phyloP scores from a whole-genome alignment of 148 eudicot genomes.

The Rheum nobile region DNA sequence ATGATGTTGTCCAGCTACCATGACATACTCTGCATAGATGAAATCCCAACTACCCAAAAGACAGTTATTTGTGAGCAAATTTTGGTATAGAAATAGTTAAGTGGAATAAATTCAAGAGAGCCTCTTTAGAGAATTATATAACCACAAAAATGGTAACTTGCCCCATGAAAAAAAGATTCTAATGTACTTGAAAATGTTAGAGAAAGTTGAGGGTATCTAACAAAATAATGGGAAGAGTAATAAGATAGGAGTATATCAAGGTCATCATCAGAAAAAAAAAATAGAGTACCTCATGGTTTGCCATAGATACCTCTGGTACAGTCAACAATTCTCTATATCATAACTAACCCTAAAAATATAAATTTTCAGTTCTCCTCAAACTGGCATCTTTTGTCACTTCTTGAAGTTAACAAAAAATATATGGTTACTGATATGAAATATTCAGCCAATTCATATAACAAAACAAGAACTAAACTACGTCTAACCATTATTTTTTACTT shows the following conservation, averaged over 20 bases:
- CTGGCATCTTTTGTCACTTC: neutral
- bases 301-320: neutral
- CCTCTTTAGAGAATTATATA: neutral
- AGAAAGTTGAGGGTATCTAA: neutral
- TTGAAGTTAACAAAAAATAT: neutral
- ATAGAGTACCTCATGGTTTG: neutral
- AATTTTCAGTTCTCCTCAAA: neutral
- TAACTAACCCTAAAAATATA: neutral
- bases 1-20: constrained; percentile 91
- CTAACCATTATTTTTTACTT: neutral
- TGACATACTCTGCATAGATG: constrained; percentile 94
- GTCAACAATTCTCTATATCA: neutral
- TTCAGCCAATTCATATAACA: neutral
- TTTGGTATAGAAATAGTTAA: neutral
- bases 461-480: neutral
- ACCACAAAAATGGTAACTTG: neutral
- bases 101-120: neutral
- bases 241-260: neutral
- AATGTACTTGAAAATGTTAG: neutral
- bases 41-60: constrained; percentile 79
- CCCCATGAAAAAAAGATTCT: neutral
- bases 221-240: neutral
- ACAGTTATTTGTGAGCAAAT: constrained; percentile 8
- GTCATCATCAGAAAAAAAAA: neutral
- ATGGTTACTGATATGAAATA: neutral